Conservation (phyloP, 805 yeast genomes). For the Wickerhamomyces tratensis region DNA sequence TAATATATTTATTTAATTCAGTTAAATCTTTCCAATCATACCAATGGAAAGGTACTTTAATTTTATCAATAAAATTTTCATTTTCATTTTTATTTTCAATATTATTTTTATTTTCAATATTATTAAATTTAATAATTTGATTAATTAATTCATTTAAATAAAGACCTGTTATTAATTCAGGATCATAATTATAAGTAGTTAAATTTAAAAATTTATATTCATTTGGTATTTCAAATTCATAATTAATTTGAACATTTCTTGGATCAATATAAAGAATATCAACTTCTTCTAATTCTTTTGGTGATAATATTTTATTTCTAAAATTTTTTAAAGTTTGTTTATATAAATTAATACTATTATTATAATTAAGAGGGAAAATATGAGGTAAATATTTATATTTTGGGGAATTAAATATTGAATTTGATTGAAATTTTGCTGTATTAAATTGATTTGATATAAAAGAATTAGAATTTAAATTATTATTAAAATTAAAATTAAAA, state of each 20-base stretch:
- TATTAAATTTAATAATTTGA: neutral
- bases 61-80: too few relatives aligned
- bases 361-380: too few relatives aligned
- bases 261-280: neutral
- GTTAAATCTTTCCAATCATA: slow-evolving; percentile 32
- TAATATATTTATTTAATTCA: slow-evolving; percentile 14
- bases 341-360: too few relatives aligned
- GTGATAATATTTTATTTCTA: neutral
- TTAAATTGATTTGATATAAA: too few relatives aligned
- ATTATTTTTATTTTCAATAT: too few relatives aligned
- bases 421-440: too few relatives aligned
- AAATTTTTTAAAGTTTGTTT: too few relatives aligned
- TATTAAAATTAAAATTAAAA: too few relatives aligned
- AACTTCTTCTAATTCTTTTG: neutral
- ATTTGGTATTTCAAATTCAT: neutral
- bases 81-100: too few relatives aligned
- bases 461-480: too few relatives aligned
- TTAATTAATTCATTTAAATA: slow-evolving; percentile 32
- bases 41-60: slow-evolving; percentile 30
- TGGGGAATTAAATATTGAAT: too few relatives aligned
- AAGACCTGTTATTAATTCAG: slow-evolving; percentile 43
- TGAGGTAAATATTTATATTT: too few relatives aligned
- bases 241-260: neutral
- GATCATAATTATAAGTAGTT: slow-evolving; percentile 39
- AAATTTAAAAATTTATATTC: neutral